Conservation (phyloP, 352 stramenopile genomes). For the Heterotrichella gracilis region DNA sequence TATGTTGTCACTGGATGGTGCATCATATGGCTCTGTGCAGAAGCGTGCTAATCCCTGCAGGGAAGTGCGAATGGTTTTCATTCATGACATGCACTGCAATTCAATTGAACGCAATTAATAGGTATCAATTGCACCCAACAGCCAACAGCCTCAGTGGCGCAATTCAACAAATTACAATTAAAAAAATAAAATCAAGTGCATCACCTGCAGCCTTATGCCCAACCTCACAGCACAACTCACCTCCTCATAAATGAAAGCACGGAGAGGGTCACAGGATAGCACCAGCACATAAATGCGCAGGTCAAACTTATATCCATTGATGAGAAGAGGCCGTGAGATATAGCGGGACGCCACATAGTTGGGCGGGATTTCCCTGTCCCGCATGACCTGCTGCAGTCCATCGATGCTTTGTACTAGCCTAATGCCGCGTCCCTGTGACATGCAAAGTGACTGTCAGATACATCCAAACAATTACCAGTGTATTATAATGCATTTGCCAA, state of each 20-base stretch:
- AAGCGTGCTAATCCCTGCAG: slow-evolving; percentile 50
- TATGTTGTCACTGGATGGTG: slow-evolving; percentile 39
- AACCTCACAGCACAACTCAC: too few relatives aligned
- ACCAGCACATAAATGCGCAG: slow-evolving; percentile 55
- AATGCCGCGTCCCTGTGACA: too few relatives aligned
- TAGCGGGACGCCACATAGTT: slow-evolving; percentile 49
- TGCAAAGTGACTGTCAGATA: background rate
- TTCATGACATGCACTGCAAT: too few relatives aligned
- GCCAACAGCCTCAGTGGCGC: too few relatives aligned
- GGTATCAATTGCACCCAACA: too few relatives aligned
- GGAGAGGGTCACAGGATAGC: slow-evolving; percentile 34
- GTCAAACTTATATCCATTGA: slow-evolving; percentile 55
- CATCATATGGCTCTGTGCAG: slow-evolving; percentile 41
- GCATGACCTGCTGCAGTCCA: slow-evolving; percentile 57
- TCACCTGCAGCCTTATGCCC: too few relatives aligned
- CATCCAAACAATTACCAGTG: background rate
- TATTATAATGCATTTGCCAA: background rate
- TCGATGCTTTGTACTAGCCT: slow-evolving; percentile 54
- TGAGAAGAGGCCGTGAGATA: slow-evolving; percentile 27
- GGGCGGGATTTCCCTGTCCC: slow-evolving; percentile 41
- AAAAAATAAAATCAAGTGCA: too few relatives aligned
- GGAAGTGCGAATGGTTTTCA: too few relatives aligned
- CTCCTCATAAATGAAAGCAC: slow-evolving; percentile 50
- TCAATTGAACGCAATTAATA: too few relatives aligned
- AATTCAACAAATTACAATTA: too few relatives aligned